Percentiles rank a stretch among this genome's conserved stretches.
phyloP scores from a whole-genome alignment of 2,329 filamentous ascomycete genomes.

The Teratosphaeria viscida region DNA sequence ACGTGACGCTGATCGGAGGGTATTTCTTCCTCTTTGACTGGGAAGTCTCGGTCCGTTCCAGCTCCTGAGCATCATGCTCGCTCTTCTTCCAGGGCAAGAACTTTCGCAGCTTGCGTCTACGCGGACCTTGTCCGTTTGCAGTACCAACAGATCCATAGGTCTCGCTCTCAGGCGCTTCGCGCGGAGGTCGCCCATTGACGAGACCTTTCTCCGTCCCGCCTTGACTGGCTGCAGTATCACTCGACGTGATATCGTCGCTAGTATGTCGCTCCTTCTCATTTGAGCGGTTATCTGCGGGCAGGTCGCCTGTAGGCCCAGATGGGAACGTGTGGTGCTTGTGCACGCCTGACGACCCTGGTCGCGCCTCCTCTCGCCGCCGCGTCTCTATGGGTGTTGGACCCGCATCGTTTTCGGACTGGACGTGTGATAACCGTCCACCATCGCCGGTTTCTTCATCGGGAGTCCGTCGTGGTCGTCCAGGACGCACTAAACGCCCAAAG shows the following conservation, averaged over 20 bases:
- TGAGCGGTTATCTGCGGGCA: slow-evolving; percentile 1
- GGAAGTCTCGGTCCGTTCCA: slow-evolving; percentile 12
- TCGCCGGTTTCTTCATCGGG: slow-evolving; percentile 15
- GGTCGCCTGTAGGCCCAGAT: slow-evolving; percentile 1
- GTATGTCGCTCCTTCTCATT: not conserved
- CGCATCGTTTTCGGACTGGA: slow-evolving; percentile 10
- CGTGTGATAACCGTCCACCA: slow-evolving; percentile 6
- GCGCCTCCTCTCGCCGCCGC: slow-evolving; percentile 3
- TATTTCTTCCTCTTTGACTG: slow-evolving; percentile 18
- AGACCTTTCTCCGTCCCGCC: not conserved
- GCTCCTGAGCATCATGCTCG: slow-evolving; percentile 7
- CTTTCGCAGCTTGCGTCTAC: slow-evolving; percentile 15
- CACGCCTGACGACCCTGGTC: not conserved
- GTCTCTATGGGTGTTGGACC: slow-evolving; percentile 9
- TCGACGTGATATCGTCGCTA: slow-evolving; percentile 5
- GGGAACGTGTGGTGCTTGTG: slow-evolving; percentile 16
- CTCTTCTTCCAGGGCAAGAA: slow-evolving; percentile 16
- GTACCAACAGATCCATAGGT: slow-evolving; percentile 1
- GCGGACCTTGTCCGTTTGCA: slow-evolving; percentile 3
- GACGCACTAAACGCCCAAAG: slow-evolving; percentile 14
- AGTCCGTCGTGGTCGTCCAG: slow-evolving; percentile 2
- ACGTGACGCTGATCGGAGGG: slow-evolving; percentile 19
- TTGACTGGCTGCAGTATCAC: not conserved
- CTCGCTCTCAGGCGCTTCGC: not conserved
- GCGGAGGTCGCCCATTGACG: not conserved